These are phyloP conservation scores for Lipomyces starkeyi DNA, from an alignment of 805 yeast species.

Conservation along the genomic window DNA sequence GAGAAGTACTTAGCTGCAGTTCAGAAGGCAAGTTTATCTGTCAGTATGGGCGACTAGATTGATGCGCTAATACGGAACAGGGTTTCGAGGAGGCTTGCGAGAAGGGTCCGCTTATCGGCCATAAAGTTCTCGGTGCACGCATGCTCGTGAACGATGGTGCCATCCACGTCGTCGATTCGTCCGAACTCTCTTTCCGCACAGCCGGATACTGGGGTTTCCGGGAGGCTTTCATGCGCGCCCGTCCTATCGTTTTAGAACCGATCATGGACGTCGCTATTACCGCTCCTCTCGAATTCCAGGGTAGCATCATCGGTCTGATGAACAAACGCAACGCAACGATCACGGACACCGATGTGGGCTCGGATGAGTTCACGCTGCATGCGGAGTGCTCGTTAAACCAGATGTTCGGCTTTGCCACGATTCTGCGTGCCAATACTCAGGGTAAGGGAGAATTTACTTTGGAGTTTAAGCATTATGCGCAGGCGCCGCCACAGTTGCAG, in stretches of 20 bases:
- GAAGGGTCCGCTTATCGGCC: constrained; percentile 97
- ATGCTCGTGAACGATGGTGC: constrained; percentile 98
- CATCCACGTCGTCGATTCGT: constrained; percentile 95
- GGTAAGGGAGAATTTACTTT: constrained; percentile 98
- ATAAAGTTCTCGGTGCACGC: constrained; percentile 86
- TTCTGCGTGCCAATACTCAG: constrained; percentile 94
- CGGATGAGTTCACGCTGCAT: constrained; percentile 89
- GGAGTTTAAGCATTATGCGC: constrained; percentile 92
- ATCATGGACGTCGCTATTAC: constrained; percentile 92
- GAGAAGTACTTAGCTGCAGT: constrained; percentile 94
- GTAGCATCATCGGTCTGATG: constrained; percentile 84
- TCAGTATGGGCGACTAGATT: too few species aligned
- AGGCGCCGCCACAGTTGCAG: constrained; percentile 89
- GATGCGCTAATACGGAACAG: constrained; percentile 49
- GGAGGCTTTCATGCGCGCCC: constrained; percentile 82
- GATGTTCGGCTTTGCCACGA: constrained; percentile 95
- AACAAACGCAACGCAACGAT: constrained; percentile 93
- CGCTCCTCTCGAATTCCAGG: constrained; percentile 97
- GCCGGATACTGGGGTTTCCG: constrained; percentile 92
- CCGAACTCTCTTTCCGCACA: constrained; percentile 91
- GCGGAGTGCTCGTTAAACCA: constrained; percentile 97
- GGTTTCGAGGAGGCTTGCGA: constrained; percentile 95
- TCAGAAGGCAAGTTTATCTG: constrained; percentile 48
- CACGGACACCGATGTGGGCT: constrained; percentile 89
- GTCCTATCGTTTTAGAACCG: constrained; percentile 93